Conservation (phyloP, 352 stramenopile species). For the Aphanomyces invadans region DNA sequence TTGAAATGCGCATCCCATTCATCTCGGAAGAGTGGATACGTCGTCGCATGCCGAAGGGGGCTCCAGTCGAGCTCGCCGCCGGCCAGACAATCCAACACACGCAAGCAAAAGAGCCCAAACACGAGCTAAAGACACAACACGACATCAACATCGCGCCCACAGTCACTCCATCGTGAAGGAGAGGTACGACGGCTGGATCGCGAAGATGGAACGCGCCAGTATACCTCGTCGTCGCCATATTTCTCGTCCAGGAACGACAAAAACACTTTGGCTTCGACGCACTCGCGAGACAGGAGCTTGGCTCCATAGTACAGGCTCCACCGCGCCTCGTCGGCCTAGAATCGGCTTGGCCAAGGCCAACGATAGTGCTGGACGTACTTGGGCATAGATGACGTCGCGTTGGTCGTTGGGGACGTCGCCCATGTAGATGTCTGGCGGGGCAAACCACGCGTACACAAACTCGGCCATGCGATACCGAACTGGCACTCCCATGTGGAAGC, state of each 20-base stretch:
- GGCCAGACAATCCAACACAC: slow-evolving; percentile 64
- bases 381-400: slow-evolving; percentile 19
- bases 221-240: slow-evolving; percentile 82
- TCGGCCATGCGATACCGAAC: slow-evolving; percentile 85
- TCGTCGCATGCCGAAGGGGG: slow-evolving; percentile 43
- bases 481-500: slow-evolving; percentile 39
- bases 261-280: slow-evolving; percentile 87
- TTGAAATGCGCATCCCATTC: slow-evolving; percentile 35
- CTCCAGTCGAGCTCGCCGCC: slow-evolving; percentile 52
- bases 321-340: slow-evolving; percentile 77
- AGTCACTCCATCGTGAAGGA: too few species aligned
- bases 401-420: neutral
- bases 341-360: too few species aligned
- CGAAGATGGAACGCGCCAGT: too few species aligned
- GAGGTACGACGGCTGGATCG: too few species aligned
- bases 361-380: too few species aligned
- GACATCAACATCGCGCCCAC: neutral
- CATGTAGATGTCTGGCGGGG: slow-evolving; percentile 35
- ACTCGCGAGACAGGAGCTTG: slow-evolving; percentile 80
- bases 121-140: slow-evolving; percentile 39
- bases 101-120: slow-evolving; percentile 87
- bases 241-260: slow-evolving; percentile 88
- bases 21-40: slow-evolving; percentile 45
- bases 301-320: slow-evolving; percentile 93
- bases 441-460: slow-evolving; percentile 91